phyloP scores from a whole-genome alignment of 2,329 filamentous ascomycete species.

The Scortechinia acanthostroma region DNA sequence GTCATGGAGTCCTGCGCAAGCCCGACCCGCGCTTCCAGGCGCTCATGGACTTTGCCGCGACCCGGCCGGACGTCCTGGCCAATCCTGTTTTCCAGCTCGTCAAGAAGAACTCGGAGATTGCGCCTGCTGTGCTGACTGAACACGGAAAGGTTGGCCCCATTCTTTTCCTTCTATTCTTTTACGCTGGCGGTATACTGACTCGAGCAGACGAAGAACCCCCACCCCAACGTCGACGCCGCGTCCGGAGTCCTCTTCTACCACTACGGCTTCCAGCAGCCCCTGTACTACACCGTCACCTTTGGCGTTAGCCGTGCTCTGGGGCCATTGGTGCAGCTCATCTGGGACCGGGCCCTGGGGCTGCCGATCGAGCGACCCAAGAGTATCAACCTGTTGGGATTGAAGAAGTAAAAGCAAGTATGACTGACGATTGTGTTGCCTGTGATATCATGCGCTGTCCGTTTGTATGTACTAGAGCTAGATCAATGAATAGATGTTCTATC shows the following conservation, averaged over 20 bases:
- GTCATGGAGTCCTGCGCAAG: conserved; percentile 68
- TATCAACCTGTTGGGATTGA: conserved; percentile 63
- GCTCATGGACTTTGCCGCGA: conserved; percentile 66
- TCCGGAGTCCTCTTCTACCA: conserved; percentile 71
- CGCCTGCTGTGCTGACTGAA: conserved; percentile 61
- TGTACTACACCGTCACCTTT: conserved; percentile 55
- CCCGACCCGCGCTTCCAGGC: conserved; percentile 71
- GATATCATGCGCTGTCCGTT: too few species aligned
- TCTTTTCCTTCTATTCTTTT: too few species aligned
- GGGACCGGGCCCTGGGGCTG: conserved; percentile 66
- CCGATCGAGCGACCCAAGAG: conserved; percentile 74
- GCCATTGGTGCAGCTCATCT: conserved; percentile 68
- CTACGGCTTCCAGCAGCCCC: conserved; percentile 69
- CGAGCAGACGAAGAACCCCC: conserved; percentile 60
- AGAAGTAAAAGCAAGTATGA: too few species aligned
- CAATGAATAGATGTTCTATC: too few species aligned
- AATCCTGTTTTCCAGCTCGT: conserved; percentile 68
- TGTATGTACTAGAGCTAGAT: too few species aligned
- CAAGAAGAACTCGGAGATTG: conserved; percentile 69
- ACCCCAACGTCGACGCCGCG: conserved; percentile 67
- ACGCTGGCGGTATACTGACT: too few species aligned
- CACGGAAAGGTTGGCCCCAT: conserved; percentile 52
- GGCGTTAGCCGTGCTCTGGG: conserved; percentile 41
- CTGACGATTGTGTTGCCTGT: too few species aligned
- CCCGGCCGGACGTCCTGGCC: conserved; percentile 55